Evolutionary conservation across 2,329 filamentous ascomycete genomes (phyloP).

Genomic region (Zelopaecilomyces penicillatus): DNA sequence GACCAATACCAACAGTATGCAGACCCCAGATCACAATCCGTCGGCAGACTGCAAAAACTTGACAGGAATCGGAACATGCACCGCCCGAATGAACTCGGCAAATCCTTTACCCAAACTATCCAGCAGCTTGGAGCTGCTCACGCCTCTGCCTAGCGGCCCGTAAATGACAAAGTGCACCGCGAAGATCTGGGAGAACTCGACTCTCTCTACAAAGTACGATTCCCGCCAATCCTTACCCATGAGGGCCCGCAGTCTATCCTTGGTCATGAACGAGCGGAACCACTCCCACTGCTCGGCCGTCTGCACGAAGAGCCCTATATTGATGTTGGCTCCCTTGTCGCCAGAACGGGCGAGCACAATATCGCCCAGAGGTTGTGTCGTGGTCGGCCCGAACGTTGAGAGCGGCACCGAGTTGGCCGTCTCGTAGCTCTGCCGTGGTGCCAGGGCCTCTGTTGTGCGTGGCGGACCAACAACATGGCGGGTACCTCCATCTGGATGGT

Average conservation of each 20-base stretch:
- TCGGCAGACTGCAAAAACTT: constrained; percentile 11
- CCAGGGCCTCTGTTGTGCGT: constrained; percentile 10
- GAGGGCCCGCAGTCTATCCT: constrained; percentile 26
- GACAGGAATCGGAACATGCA: constrained; percentile 14
- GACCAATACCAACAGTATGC: no score
- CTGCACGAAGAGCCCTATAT: constrained; percentile 38
- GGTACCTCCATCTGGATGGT: neutral
- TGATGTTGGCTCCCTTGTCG: constrained; percentile 36
- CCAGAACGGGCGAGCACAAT: constrained; percentile 23
- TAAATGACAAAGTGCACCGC: constrained; percentile 45
- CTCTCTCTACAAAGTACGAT: constrained; percentile 32
- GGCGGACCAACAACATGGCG: constrained; percentile 12
- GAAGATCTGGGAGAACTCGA: constrained; percentile 35
- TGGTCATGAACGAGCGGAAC: constrained; percentile 34
- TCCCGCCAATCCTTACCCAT: constrained; percentile 25
- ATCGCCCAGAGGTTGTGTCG: constrained; percentile 19
- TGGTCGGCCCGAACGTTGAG: constrained; percentile 12
- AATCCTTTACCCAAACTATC: constrained; percentile 46
- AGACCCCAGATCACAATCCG: neutral
- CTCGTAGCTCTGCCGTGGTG: constrained; percentile 16
- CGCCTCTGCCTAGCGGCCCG: constrained; percentile 33
- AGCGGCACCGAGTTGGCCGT: constrained; percentile 7
- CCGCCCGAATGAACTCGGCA: constrained; percentile 35
- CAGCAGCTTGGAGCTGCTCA: constrained; percentile 38
- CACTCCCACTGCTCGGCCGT: constrained; percentile 35